Base-by-base conservation (phyloP, 2,329 filamentous ascomycete species). In the Diplodia sapinea region DNA sequence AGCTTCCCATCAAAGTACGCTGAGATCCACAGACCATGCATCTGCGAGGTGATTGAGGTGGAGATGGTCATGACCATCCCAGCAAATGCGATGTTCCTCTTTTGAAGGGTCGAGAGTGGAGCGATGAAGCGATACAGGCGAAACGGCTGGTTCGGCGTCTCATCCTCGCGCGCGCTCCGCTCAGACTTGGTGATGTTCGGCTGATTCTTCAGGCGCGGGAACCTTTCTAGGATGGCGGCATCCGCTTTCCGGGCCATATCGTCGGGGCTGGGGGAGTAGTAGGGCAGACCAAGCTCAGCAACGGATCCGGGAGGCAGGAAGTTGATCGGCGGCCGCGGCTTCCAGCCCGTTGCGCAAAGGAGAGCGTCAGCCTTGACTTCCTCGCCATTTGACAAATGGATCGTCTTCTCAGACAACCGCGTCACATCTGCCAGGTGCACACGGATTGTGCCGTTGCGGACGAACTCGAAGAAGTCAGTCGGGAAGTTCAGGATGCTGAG, bases 401-500 rank as follows among this genome's bases (percentile, higher is more conserved):
- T 76, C 0, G 77, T 78, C 20, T 79, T 73, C 2, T 78, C 72
- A 0, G 80, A 79, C 3, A 90, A 79, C 26, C 78, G 77, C 2
- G 78, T 75, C 5, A 91, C 80, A 56, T 89, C 85, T 38, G 82
- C 82, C 8, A 88, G 74, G 59, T 88, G 82, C 0, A 90, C 78
- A 20, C 80, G 79, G 40, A 90, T 83, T n/a, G 79, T 81, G 3
- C 85, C 85, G 5, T 80, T 74, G 54, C 79, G 80, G 12, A 91
- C 81, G 13, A 87, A 77, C 6, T 86, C 83, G 72, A 88, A 86
- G 72, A 89, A 83, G 70, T 86, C 80, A 3, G 80, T 82, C 0
- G 82, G 81, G 71, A 87, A 90, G 73, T 89, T 90, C 67, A 88
- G 79, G 36, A 90, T 88, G 56, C 85, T 85, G 38, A 89, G 79